Base-by-base conservation (phyloP, 306 rosid species). In the Ziziphus jujuba region DNA sequence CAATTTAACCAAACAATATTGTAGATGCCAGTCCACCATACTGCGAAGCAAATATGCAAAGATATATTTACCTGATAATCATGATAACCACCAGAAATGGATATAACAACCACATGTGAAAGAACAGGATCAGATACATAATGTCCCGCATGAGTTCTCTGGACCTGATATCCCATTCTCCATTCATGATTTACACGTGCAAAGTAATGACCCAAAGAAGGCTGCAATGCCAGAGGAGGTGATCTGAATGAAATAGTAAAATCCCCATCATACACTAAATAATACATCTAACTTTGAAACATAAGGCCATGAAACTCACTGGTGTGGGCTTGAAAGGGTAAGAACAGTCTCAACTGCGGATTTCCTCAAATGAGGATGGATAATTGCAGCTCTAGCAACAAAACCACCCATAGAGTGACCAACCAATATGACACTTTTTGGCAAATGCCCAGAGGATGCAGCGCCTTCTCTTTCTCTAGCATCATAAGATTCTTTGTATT, bases 401-500 rank as follows among this genome's bases (percentile, higher is more conserved):
- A 95, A 87, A 72, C 99, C 99, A 60, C 97, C 99, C 96, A 95
- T 90, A 55, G 99, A 95, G 77, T 95, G 97, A 56, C 99, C 99
- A 79, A 95, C 99, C 80, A 95, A 76, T 75, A 95, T 88, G 76
- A 95, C 99, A 81, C 90, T 87, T 75, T 83, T 88, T 76, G 99
- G 99, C 73, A 77, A 82, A 73, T 65, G 82, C 67, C 85, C 87
- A 50, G 95, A 79, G 74, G 75, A 74, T 51, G 91, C 89, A 69
- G 84, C 82, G 34, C 96, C 92, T 83, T 84, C 96, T 72, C 66
- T 90, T 57, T 75, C 79, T 77, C 96, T 90, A 63, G 91, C 81
- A 73, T 88, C 86, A 73, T 80, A 87, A 79, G 97, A 88, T 72
- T 81, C 89, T 78, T 82, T 82, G 72, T 95, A 95, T 68, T 83